Evolutionary conservation across 2,329 filamentous ascomycete species (phyloP), one percentile per base, ranked within the genome.

Genomic region (Celoporthe dispersa): DNA sequence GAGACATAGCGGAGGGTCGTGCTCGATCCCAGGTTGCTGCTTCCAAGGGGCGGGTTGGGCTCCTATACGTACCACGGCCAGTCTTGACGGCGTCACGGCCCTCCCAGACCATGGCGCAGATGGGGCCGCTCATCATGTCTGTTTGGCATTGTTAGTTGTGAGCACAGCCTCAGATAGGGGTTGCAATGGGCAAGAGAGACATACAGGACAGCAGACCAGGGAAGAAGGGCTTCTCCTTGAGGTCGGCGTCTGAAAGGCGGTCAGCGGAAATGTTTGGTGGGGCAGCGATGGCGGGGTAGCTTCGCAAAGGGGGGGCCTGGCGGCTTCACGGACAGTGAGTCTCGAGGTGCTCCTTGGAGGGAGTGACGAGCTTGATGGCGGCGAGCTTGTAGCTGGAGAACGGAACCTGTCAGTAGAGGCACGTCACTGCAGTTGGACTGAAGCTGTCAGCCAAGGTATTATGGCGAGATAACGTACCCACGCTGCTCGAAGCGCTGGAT

Each of bases 81-180:
- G 94, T 98, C 93, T 98, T 98, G 90, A 98, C 94, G 84, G 91
- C 96, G 81, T 99, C 94, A 89, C 92, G 93, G 82, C 96, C 96
- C 86, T 99, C 94, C 96, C 96, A 99, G 85, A 99, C 92, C 95
- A 98, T 99, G 87, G 96, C 96, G 88, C 89, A 92, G 87, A 99
- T 95, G 83, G 96, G 96, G 83, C 96, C 96, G 83, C 91, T 94
- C 84, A 90, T 87, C 96, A 98, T 99, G 90, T 98, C 94, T 97
- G 75, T 73, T 37, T 69, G 51, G 76, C 73, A 62, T 59, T 51
- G 71, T 78, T 48, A 75, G 73, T 53, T 66, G 64, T 39, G 48
- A 2, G 28, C 57, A 4, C 11, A 28, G 25, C 6, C 11, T 55
- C 12, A 6, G n/a, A 28, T 41, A 39, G 41, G 19, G 35, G 19